phyloP scores from a whole-genome alignment of 2,329 filamentous ascomycete species.

The Biscogniauxia sp. region DNA sequence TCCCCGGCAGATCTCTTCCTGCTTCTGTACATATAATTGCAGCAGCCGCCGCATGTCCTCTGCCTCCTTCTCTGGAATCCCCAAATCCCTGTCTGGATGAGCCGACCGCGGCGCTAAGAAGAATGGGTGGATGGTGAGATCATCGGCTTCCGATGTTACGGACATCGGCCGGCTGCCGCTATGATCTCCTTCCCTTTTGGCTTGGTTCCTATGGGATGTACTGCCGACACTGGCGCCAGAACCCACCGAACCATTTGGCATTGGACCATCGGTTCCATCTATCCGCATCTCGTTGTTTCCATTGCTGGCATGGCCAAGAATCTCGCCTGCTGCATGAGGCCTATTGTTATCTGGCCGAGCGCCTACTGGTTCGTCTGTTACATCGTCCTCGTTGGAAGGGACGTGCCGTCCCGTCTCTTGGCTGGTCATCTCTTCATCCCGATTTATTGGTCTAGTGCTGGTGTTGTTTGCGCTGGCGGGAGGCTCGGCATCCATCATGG shows the following conservation, averaged over 20 bases:
- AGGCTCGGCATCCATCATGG: constrained; percentile 31
- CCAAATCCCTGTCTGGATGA: constrained; percentile 66
- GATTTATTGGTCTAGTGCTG: constrained; percentile 17
- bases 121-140: constrained; percentile 68
- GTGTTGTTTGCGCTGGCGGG: constrained; percentile 17
- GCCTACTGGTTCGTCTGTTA: neutral
- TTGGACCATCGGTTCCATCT: constrained; percentile 8
- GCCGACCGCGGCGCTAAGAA: constrained; percentile 65
- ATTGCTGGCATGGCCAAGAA: constrained; percentile 8
- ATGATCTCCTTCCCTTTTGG: constrained; percentile 14
- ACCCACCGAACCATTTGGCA: constrained; percentile 13
- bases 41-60: constrained; percentile 74
- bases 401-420: constrained; percentile 6
- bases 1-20: constrained; percentile 77
- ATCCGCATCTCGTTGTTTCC: constrained; percentile 6
- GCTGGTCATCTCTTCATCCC: constrained; percentile 14
- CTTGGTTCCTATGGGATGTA: constrained; percentile 10
- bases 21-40: constrained; percentile 78
- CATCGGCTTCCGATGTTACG: constrained; percentile 41
- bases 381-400: constrained; percentile 2
- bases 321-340: constrained; percentile 1
- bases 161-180: constrained; percentile 25
- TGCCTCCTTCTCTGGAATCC: constrained; percentile 70
- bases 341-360: constrained; percentile 2
- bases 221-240: constrained; percentile 6